Evolutionary conservation across 345 rosid genomes (phyloP).

Genomic region (Hirschfeldia incana): DNA sequence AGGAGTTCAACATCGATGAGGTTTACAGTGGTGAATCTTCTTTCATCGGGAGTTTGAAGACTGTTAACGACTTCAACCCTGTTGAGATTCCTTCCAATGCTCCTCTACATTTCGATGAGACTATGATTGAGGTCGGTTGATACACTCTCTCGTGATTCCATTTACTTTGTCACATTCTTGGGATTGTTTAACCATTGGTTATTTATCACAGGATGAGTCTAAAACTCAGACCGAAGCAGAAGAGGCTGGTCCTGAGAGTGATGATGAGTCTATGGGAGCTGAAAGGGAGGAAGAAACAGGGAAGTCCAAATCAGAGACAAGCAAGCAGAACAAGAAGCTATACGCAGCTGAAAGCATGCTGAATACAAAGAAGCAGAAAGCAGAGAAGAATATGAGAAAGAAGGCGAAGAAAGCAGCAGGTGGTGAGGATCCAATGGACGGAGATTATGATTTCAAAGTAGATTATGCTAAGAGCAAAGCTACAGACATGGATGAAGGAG

Average conservation of each 20-base stretch:
- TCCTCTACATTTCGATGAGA: conserved; percentile 70
- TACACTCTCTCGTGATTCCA: not conserved
- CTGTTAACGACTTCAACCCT: conserved; percentile 58
- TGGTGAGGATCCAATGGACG: conserved; percentile 60
- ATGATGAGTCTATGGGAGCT: conserved; percentile 51
- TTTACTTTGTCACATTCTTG: not conserved
- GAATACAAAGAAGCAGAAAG: conserved; percentile 65
- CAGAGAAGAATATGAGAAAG: conserved; percentile 81
- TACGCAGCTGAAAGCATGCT: conserved; percentile 72
- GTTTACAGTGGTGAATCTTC: conserved; percentile 79
- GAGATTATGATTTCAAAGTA: conserved; percentile 77
- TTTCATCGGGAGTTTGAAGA: conserved; percentile 86
- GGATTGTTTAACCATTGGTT: not conserved
- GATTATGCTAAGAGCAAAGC: conserved; percentile 57
- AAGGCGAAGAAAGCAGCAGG: conserved; percentile 46
- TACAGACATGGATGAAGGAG: conserved; percentile 51
- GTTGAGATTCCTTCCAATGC: conserved; percentile 72
- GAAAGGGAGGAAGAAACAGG: conserved; percentile 38
- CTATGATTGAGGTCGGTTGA: conserved; percentile 73
- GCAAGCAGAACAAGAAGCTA: conserved; percentile 71
- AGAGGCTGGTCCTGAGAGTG: not conserved
- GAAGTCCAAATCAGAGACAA: conserved; percentile 38
- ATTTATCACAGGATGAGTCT: conserved; percentile 26
- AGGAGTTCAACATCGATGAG: conserved; percentile 82
- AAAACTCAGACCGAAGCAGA: conserved; percentile 7